Base-by-base conservation (phyloP, 2,329 filamentous ascomycete species). In the Chaetomium globosum region DNA sequence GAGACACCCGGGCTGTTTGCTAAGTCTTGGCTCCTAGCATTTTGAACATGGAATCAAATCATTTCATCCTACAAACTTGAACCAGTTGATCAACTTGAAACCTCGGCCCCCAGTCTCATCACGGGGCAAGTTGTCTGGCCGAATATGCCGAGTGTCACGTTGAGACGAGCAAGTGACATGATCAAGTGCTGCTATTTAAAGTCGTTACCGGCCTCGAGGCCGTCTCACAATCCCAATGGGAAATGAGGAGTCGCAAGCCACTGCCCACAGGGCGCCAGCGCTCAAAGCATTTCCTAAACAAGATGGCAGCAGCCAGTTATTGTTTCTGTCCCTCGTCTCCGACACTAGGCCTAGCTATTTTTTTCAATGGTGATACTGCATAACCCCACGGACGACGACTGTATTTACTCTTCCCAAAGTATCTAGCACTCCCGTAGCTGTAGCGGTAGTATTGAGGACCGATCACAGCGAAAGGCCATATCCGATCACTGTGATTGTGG, bases 161-260 rank as follows among this genome's bases (percentile, higher is more conserved):
- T 21, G 21, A 48, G 21, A 23, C 21, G 46, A 23, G 10, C 21
- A 23, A 48, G 46, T 48, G 46, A 23, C 19, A 23, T 9, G 10
- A n/a, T 3, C 23, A 48, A 48, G 46, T 23, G 46, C 43, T 21
- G 19, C 21, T 21, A 23, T 48, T 48, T 12, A 48, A 23, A 48
- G n/a, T 51, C 13, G 23, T 10, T 51, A 23, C 48, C 39, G 4
- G 39, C 13, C 16, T 28, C 5, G 23, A 7, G 2, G 2, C 7
- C 23, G 48, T 51, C 21, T 28, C 48, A 51, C 21, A 51, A 12
- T 26, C 48, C 23, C 23, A 16, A 51, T 51, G 23, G 48, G 21
- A 51, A 51, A 51, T 28, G 23, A 51, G 23, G 28, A 51, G 21
- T 13, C 48, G n/a, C n/a, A 48, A 48, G 46, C 46, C 46, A 48